Percentiles rank a stretch among this genome's conserved stretches.
phyloP scores from a whole-genome alignment of 164 flowering plant genomes.

The Aristolochia fimbriata region DNA sequence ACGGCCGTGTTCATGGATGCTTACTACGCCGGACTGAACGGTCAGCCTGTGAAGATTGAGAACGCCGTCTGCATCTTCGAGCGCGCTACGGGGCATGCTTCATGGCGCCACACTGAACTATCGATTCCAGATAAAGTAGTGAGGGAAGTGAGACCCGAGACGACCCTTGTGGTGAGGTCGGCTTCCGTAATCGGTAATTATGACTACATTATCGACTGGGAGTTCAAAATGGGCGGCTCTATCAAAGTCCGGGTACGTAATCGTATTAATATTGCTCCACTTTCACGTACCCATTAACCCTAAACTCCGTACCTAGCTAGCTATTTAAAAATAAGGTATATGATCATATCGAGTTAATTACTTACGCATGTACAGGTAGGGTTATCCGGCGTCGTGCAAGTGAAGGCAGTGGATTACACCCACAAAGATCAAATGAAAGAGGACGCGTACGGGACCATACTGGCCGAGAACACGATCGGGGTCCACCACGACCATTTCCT shows the following conservation, averaged over 20 bases:
- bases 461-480: constrained; percentile 39
- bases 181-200: constrained; percentile 42
- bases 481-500: constrained; percentile 53
- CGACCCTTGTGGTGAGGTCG: constrained; percentile 40
- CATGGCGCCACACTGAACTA: constrained; percentile 49
- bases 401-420: constrained; percentile 36
- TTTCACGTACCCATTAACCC: neutral
- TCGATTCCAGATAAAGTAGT: constrained; percentile 32
- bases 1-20: constrained; percentile 36
- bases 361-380: constrained; percentile 39
- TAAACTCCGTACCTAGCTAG: neutral
- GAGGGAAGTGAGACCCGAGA: constrained; percentile 30
- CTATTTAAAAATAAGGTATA: too few relatives aligned
- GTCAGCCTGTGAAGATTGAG: constrained; percentile 16
- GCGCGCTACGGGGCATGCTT: constrained; percentile 30
- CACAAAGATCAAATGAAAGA: constrained; percentile 22
- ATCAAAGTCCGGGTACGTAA: constrained; percentile 39
- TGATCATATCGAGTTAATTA: too few relatives aligned
- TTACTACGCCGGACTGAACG: constrained; percentile 20
- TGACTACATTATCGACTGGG: constrained; percentile 52
- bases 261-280: too few relatives aligned
- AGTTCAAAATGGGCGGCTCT: constrained; percentile 41
- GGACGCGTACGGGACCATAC: constrained; percentile 31
- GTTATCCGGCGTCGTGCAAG: constrained; percentile 37
- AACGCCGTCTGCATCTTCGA: constrained; percentile 43